Evolutionary conservation across 352 stramenopile genomes (phyloP), one percentile per base, ranked within the genome.

Genomic region (Poterioochromonas sp.): DNA sequence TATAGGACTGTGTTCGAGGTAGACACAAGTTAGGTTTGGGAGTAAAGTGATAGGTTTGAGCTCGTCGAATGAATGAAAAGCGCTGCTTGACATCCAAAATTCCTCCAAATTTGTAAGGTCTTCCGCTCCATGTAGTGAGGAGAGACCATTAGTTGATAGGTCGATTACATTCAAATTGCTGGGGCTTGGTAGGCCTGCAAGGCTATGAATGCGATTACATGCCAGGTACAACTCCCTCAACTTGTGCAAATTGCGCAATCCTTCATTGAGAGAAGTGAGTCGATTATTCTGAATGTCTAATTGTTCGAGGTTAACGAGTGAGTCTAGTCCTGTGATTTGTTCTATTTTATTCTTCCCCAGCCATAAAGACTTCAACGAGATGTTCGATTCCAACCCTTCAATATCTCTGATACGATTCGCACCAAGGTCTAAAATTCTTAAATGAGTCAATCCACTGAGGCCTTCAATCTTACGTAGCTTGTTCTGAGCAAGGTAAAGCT

Each of bases 261-360:
- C 93, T 73, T 95, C 84, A 0, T 54, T 84, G 39, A 98, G 91
- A 54, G 82, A 86, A 11, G 93, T 89, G 41, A 99, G 80, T 15
- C 95, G 93, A 83, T 99, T 99, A 83, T 90, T 97, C 87, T 99
- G 88, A 26, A 94, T 80, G 80, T 92, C 88, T 0, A 94, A 81
- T 63, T 85, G 80, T 70, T 84, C 88, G 29, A 99, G 84, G 76
- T 95, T 96, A 3, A 82, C 88, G 0, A 98, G 85, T 49, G 84
- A 84, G 0, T 91, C 85, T 20, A 97, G 83, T 0, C 88, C 88
- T 58, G 86, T 39, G 71, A 98, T 96, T 65, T 85, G 83, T 80
- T 94, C 91, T 83, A 98, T 97, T 81, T 98, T 98, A 87, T 98
- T 98, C 80, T 98, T 98, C 5, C 95, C 95, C 2, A 98, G 84